Percentiles rank a stretch among this genome's conserved stretches.
These are phyloP conservation scores for Beauveria bassiana DNA, from an alignment of 2,329 filamentous ascomycete genomes.

Conservation along the genomic window DNA sequence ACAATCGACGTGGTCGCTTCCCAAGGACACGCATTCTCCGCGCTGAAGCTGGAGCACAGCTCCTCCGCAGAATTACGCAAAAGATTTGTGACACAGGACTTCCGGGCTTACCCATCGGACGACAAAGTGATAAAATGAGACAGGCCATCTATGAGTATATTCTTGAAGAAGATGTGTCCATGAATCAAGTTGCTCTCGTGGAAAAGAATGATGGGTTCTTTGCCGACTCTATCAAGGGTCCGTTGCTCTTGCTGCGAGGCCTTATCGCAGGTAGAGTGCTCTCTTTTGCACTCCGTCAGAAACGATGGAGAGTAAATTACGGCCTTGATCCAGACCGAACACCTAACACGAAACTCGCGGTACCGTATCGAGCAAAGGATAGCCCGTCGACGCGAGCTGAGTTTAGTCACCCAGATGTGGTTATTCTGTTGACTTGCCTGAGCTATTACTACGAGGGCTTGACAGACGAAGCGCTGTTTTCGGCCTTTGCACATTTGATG, in stretches of 20 bases:
- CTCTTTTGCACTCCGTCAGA: constrained; percentile 43
- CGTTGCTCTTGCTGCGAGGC: constrained; percentile 36
- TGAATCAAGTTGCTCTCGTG: background rate
- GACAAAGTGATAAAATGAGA: constrained; percentile 21
- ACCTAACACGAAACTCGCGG: constrained; percentile 39
- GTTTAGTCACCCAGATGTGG: constrained; percentile 55
- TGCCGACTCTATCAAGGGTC: background rate
- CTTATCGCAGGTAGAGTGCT: constrained; percentile 50
- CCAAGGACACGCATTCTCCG: constrained; percentile 5
- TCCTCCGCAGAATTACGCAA: background rate
- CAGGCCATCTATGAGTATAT: background rate
- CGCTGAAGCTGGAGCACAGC: background rate
- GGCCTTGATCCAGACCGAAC: constrained; percentile 40
- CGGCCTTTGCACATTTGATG: constrained; percentile 26
- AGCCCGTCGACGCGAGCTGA: constrained; percentile 46
- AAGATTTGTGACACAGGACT: constrained; percentile 20
- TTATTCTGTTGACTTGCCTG: constrained; percentile 47
- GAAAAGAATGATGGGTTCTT: background rate
- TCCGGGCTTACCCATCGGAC: constrained; percentile 32
- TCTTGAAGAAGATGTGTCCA: background rate
- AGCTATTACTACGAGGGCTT: constrained; percentile 52
- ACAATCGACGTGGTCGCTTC: background rate
- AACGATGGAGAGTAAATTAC: constrained; percentile 60
- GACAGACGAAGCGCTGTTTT: constrained; percentile 38
- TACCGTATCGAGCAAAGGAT: constrained; percentile 55